These are phyloP conservation scores for Neopestalotiopsis sp. DNA, from an alignment of 2,329 filamentous ascomycete genomes.

Conservation along the genomic window DNA sequence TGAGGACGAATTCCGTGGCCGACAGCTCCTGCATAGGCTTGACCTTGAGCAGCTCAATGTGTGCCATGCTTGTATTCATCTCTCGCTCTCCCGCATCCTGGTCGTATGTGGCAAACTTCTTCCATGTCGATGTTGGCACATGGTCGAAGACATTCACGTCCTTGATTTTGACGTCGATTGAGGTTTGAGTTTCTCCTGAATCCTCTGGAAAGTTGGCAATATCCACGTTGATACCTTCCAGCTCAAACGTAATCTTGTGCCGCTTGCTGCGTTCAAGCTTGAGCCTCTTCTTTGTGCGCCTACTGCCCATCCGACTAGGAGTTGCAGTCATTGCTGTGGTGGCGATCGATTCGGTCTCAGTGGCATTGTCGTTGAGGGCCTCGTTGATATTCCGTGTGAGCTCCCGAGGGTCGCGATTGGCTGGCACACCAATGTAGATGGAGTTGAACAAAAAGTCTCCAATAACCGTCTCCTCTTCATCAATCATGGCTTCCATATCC, in stretches of 20 bases:
- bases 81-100: slow-evolving; percentile 86
- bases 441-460: slow-evolving; percentile 98
- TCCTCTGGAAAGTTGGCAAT: slow-evolving; percentile 79
- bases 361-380: slow-evolving; percentile 82
- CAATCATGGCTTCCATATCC: slow-evolving; percentile 64
- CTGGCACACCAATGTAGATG: slow-evolving; percentile 93
- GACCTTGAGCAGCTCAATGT: slow-evolving; percentile 86
- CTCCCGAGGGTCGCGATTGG: slow-evolving; percentile 83
- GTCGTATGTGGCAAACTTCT: slow-evolving; percentile 95
- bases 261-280: slow-evolving; percentile 83
- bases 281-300: slow-evolving; percentile 62
- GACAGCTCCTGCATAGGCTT: slow-evolving; percentile 83
- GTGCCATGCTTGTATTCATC: slow-evolving; percentile 86
- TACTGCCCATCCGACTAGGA: slow-evolving; percentile 50
- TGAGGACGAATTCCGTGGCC: slow-evolving; percentile 87
- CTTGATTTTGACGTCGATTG: slow-evolving; percentile 80
- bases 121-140: slow-evolving; percentile 95
- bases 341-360: slow-evolving; percentile 88
- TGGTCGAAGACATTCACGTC: slow-evolving; percentile 94
- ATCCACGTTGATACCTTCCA: slow-evolving; percentile 84
- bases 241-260: slow-evolving; percentile 95
- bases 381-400: slow-evolving; percentile 85
- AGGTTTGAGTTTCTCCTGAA: slow-evolving; percentile 83
- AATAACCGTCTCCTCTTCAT: slow-evolving; percentile 85
- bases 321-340: slow-evolving; percentile 73